Conservation (phyloP, 345 rosid genomes). For the Cochlearia excelsa region DNA sequence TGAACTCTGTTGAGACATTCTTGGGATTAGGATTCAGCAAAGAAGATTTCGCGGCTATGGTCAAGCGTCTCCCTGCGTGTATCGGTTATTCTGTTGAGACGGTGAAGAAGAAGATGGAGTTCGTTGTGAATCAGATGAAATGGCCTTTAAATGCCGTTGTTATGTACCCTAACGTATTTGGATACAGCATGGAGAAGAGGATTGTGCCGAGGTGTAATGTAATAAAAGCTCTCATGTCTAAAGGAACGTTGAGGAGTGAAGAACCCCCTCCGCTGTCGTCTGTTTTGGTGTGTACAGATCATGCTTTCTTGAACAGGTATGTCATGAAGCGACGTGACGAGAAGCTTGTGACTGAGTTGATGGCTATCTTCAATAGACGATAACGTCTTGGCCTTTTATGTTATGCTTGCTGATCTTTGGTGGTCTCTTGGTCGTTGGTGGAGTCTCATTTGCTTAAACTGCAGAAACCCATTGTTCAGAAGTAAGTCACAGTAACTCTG, state of each 20-base stretch:
- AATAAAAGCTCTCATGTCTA: conserved; percentile 16
- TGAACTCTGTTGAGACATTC: conserved; percentile 21
- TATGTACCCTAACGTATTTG: neutral
- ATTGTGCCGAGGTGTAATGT: conserved; percentile 13
- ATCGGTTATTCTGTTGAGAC: neutral
- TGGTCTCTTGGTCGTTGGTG: too few relatives aligned
- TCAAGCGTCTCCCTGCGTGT: neutral
- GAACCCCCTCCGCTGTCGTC: neutral
- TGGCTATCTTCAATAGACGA: neutral
- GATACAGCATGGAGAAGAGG: conserved; percentile 17
- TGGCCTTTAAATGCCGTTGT: conserved; percentile 9
- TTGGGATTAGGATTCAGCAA: conserved; percentile 24
- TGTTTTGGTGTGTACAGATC: neutral
- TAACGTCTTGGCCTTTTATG: neutral
- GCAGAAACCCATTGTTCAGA: too few relatives aligned
- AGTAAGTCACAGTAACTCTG: too few relatives aligned
- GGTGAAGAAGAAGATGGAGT: conserved; percentile 9
- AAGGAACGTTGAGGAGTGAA: conserved; percentile 5
- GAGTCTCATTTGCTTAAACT: too few relatives aligned
- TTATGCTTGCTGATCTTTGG: too few relatives aligned
- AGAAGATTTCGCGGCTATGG: conserved; percentile 28
- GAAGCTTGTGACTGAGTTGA: conserved; percentile 14
- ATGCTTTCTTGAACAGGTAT: neutral
- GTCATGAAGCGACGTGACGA: conserved; percentile 3
- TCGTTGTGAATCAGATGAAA: conserved; percentile 12